phyloP scores from a whole-genome alignment of 2,329 filamentous ascomycete genomes.

The Talaromyces funiculosus region DNA sequence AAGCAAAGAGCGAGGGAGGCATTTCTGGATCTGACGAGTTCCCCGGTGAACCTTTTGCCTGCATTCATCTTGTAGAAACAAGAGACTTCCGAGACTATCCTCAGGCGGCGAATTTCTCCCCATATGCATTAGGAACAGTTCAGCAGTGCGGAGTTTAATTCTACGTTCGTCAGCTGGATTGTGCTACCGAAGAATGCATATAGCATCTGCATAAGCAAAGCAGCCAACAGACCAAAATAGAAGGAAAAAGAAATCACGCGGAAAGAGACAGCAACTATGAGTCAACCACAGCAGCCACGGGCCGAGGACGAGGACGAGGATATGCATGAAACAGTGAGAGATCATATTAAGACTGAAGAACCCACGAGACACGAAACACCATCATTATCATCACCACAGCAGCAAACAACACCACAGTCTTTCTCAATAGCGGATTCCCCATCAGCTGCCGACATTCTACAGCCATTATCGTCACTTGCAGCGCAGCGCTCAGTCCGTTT shows the following conservation, averaged over 20 bases:
- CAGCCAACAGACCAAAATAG: background rate
- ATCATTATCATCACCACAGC: background rate
- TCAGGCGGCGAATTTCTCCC: background rate
- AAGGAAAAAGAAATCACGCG: background rate
- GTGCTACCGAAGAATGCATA: background rate
- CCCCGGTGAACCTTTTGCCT: background rate
- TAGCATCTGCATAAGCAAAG: background rate
- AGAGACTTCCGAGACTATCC: background rate
- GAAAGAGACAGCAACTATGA: background rate
- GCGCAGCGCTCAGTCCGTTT: constrained; percentile 5
- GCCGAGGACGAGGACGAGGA: background rate
- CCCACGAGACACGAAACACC: background rate
- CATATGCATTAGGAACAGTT: background rate
- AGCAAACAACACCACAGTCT: background rate
- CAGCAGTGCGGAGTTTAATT: background rate
- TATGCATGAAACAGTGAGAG: background rate
- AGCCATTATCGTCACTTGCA: constrained; percentile 12
- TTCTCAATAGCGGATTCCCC: background rate
- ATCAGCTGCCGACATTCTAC: constrained; percentile 12
- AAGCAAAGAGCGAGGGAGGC: background rate
- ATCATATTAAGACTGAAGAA: background rate
- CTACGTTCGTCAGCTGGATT: background rate
- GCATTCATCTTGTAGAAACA: background rate
- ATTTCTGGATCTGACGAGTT: background rate
- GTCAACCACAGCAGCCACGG: background rate